These are phyloP conservation scores for Wallacemonas collosoma DNA, from an alignment of 208 protist species.

Conservation along the genomic window DNA sequence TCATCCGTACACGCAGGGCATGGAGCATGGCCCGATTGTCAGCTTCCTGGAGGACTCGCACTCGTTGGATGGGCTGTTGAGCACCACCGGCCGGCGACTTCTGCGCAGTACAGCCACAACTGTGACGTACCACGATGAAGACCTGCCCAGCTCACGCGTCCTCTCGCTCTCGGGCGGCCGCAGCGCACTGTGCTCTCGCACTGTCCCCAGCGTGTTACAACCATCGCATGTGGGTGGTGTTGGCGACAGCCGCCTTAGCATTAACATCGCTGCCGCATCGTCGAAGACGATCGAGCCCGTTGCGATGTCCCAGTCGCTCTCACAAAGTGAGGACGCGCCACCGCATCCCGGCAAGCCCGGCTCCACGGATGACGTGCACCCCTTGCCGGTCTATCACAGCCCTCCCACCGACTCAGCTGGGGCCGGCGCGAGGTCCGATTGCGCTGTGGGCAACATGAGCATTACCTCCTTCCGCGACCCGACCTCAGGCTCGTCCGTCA, in stretches of 20 bases:
- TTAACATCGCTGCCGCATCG: not conserved
- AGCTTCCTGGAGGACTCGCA: slow-evolving; percentile 8
- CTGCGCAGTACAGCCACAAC: slow-evolving; percentile 12
- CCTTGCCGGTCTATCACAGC: not conserved
- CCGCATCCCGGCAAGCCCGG: not conserved
- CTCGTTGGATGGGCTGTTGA: not conserved
- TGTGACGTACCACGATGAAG: slow-evolving; percentile 5
- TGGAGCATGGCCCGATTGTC: slow-evolving; percentile 6
- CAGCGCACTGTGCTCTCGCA: slow-evolving; percentile 4
- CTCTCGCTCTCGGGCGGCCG: not conserved
- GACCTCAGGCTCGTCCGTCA: slow-evolving; percentile 1
- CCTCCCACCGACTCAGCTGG: not conserved
- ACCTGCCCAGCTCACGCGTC: slow-evolving; percentile 1
- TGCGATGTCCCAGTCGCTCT: not conserved
- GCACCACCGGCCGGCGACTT: slow-evolving; percentile 1
- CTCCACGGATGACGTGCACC: not conserved
- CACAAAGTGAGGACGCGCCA: not conserved
- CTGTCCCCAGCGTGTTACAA: not conserved
- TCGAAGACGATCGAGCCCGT: too few species aligned
- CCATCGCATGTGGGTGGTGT: not conserved
- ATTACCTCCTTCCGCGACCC: slow-evolving; percentile 15
- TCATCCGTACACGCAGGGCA: not conserved
- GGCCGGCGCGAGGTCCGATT: not conserved
- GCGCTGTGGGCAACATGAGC: not conserved
- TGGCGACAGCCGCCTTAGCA: not conserved